Base-by-base conservation (phyloP, 768 basidiomycete genomes). In the Agrocybe chaxingu region DNA sequence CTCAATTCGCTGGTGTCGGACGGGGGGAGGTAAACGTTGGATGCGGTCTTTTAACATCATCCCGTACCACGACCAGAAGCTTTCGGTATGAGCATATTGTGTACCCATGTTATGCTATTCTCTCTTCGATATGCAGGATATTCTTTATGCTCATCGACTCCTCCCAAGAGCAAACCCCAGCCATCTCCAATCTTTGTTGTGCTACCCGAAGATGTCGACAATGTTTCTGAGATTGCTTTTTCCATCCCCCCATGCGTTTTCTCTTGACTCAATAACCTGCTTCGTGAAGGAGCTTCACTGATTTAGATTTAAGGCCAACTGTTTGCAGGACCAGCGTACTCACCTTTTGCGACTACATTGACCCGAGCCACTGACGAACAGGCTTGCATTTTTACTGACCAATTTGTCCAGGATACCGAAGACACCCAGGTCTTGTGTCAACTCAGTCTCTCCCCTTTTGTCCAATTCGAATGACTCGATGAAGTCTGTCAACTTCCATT, bases 1-100 rank as follows among this genome's bases (percentile, higher is more conserved):
- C n/a, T n/a, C 80, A 86, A 64, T 97, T 89, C 66, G 79, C 84
- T 63, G 89, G 90, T 70, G 88, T 94, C 60, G 93, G 93, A 50
- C 84, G 93, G 62, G 93, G 24, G 24, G 5, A 85, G 84, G 71
- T 85, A 70, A 70, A 64, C 49, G 47, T 57, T 57, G 55, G 56
- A 52, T 54, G 50, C 56, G 54, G 56, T 56, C 44, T 46, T 52
- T 54, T 57, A 56, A 57, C 52, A 52, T 57, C 48, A 54, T 58
- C 50, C 50, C 40, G 48, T 48, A 53, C 51, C 53, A 61, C 55
- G 53, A 49, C 18, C 48, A 48, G 49, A 55, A 56, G 40, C 24
- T 38, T 57, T 35, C 56, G 51, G 55, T 57, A 57, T 58, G 52
- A 61, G 48, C 56, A 63, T 59, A 50, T 53, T 41, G 42, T 47